phyloP scores from a whole-genome alignment of 768 basidiomycete genomes.

The Termitomyces sp. region DNA sequence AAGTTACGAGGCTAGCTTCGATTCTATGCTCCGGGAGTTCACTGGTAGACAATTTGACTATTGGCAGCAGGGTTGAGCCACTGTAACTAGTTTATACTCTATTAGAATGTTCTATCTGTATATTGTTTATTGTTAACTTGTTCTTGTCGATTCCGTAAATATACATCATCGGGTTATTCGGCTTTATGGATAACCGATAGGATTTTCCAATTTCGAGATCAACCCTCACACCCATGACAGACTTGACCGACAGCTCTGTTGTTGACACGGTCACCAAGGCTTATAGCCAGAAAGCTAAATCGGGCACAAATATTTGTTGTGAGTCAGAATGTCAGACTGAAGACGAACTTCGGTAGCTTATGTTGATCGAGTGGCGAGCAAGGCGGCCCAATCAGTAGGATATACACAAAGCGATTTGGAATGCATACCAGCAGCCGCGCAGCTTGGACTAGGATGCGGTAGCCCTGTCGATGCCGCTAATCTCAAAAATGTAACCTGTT shows the following conservation, averaged over 20 bases:
- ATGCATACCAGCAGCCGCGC: conserved; percentile 37
- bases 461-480: conserved; percentile 45
- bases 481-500: conserved; percentile 36
- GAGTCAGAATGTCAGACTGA: background rate
- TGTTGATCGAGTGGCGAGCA: background rate
- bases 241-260: background rate
- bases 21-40: background rate
- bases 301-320: conserved; percentile 14
- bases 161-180: background rate
- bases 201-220: conserved; percentile 3
- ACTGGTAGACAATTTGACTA: background rate
- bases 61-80: background rate
- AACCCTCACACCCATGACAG: conserved; percentile 1
- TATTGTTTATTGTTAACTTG: too few relatives aligned
- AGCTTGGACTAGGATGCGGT: conserved; percentile 53
- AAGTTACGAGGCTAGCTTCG: background rate
- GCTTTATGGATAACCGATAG: background rate
- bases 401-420: conserved; percentile 41
- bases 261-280: conserved; percentile 2
- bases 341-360: background rate
- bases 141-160: too few relatives aligned
- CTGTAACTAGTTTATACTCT: background rate
- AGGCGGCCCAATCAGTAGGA: conserved; percentile 42
- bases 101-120: background rate
- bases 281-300: conserved; percentile 8